Base-by-base conservation (phyloP, 1,139 yeast genomes). In the Hansenula anomala region DNA sequence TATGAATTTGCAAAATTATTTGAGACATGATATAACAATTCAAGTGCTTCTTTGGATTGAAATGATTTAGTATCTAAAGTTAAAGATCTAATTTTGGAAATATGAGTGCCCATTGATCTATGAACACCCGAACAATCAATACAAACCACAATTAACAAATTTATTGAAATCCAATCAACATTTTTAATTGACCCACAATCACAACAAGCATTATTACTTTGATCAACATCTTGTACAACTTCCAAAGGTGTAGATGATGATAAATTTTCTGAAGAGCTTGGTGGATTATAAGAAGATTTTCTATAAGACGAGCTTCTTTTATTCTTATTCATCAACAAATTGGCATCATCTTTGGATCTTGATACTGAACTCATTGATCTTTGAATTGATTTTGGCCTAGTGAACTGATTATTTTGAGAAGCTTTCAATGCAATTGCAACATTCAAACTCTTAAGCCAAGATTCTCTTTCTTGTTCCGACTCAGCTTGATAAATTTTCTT, bases 141-240 rank as follows among this genome's bases (percentile, higher is more conserved):
- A 60, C 97, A 90, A 30, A 90, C 68, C 11, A 84, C 76, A 19
- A 80, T 78, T 41, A 88, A 63, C 36, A 83, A 63, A 54, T 86
- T 90, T 46, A 88, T 69, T 0, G 96, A 85, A 6, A 90, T 75
- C 97, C 97, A 90, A 52, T 89, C 97, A 10, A 87, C 95, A 25
- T 73, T 64, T 10, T 73, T 77, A 0, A 64, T 52, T 3, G 75
- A 57, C 0, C 83, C 82, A 66, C 97, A 90, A 54, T 90, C 97
- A 11, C 88, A 85, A 60, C 97, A 90, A 9, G 54, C 48, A 17
- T 60, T 54, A 55, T 90, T 90, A 28, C 80, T 73, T n/a, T 73
- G 63, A 36, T 80, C 76, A 9, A 66, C 60, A 0, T 64, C 54
- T 39, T 74, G 64, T 1, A 83, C 83, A 34, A 71, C 43, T 14